These are phyloP conservation scores for Raphanus sativus DNA, from an alignment of 345 rosid genomes.

Conservation along the genomic window DNA sequence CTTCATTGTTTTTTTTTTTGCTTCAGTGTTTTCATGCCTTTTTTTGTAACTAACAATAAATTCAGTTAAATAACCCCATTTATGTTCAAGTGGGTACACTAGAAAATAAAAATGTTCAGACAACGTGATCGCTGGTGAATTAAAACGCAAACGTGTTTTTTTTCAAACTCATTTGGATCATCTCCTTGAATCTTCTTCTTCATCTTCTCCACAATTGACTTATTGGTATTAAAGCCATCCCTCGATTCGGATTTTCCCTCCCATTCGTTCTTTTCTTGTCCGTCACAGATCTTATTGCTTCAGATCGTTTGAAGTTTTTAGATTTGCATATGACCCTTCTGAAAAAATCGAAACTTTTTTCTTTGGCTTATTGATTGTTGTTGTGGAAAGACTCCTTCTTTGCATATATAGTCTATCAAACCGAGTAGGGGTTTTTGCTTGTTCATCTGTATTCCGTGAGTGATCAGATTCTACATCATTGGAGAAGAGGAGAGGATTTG, in stretches of 20 bases:
- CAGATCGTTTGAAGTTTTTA: background rate
- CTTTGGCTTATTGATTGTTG: background rate
- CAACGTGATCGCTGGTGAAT: background rate
- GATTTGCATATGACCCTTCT: slow-evolving; percentile 4
- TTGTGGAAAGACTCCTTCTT: background rate
- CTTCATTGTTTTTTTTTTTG: background rate
- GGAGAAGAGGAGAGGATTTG: slow-evolving; percentile 22
- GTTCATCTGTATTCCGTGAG: slow-evolving; percentile 4
- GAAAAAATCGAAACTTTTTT: background rate
- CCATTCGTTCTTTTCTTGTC: background rate
- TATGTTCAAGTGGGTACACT: background rate
- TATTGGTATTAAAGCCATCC: background rate
- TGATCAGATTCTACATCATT: background rate
- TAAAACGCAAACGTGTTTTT: background rate
- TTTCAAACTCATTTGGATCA: background rate
- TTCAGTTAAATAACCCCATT: background rate
- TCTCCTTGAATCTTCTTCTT: background rate
- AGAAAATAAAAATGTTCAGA: background rate
- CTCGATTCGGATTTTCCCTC: background rate
- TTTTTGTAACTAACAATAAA: background rate
- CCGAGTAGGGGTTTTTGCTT: slow-evolving; percentile 20
- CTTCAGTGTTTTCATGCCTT: background rate
- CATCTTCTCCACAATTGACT: background rate
- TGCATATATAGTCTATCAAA: slow-evolving; percentile 3
- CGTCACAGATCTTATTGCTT: background rate